These are phyloP conservation scores for Asterella californica DNA, from an alignment of 225 moss, liverwort and hornwort species.

Conservation along the genomic window DNA sequence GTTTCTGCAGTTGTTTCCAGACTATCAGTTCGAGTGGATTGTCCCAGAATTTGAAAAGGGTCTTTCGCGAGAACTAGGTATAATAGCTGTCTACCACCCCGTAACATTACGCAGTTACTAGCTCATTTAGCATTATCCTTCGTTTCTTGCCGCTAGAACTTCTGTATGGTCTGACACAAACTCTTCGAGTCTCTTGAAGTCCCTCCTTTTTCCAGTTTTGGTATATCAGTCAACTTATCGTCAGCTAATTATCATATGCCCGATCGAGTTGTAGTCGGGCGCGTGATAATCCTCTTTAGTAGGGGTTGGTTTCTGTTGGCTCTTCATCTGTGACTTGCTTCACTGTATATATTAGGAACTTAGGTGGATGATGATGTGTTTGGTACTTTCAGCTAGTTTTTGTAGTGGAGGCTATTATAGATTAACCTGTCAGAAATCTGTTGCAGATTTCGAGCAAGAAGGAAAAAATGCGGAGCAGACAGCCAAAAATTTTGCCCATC, in stretches of 20 bases:
- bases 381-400: background rate
- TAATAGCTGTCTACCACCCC: background rate
- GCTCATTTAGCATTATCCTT: too few relatives aligned
- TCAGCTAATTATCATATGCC: too few relatives aligned
- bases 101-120: too few relatives aligned
- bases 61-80: conserved; percentile 75
- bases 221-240: too few relatives aligned
- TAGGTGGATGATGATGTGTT: background rate
- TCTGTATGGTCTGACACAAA: too few relatives aligned
- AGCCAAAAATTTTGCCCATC: conserved; percentile 68
- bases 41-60: conserved; percentile 85
- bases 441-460: conserved; percentile 83
- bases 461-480: conserved; percentile 90
- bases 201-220: too few relatives aligned
- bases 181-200: too few relatives aligned
- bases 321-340: background rate
- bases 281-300: too few relatives aligned
- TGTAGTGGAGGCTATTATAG: background rate
- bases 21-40: conserved; percentile 95
- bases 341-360: background rate
- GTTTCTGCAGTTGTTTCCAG: conserved; percentile 71
- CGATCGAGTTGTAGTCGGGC: too few relatives aligned
- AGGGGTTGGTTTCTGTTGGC: background rate
- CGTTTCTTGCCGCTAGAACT: too few relatives aligned
- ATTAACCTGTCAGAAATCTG: background rate